Evolutionary conservation across 176 grass and related monocot genomes (phyloP).

Genomic region (Raddia distichophylla): DNA sequence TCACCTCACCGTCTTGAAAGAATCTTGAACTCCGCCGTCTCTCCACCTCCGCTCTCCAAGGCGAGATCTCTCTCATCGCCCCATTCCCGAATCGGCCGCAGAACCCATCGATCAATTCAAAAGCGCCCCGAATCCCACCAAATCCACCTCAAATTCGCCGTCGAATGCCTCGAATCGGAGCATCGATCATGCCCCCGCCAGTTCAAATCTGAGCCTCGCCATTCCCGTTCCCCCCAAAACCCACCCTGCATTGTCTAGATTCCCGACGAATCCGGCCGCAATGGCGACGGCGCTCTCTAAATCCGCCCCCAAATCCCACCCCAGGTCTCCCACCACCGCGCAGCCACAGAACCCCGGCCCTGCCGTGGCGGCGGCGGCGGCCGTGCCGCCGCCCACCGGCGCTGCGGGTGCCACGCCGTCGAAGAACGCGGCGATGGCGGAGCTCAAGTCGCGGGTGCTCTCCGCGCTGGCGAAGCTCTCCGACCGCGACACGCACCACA

Average conservation of each 20-base stretch:
- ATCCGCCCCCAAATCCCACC: constrained; percentile 50
- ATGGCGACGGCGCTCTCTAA: constrained; percentile 64
- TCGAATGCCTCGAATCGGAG: constrained; percentile 18
- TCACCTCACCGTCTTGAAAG: constrained; percentile 13
- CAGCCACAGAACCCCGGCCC: constrained; percentile 37
- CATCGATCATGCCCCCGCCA: constrained; percentile 22
- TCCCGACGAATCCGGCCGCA: constrained; percentile 15
- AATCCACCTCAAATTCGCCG: constrained; percentile 29
- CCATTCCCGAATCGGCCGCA: constrained; percentile 43
- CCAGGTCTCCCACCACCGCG: constrained; percentile 43
- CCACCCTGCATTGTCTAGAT: constrained; percentile 22
- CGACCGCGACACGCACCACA: constrained; percentile 95
- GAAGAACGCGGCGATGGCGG: constrained; percentile 76
- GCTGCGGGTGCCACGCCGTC: constrained; percentile 26
- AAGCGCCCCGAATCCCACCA: constrained; percentile 35
- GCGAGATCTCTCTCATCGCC: constrained; percentile 41
- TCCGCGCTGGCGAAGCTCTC: constrained; percentile 80
- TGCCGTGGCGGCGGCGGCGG: not conserved
- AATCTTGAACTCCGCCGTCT: constrained; percentile 42
- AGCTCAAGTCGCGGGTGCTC: constrained; percentile 90
- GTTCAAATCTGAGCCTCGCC: constrained; percentile 55
- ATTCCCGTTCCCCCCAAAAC: not conserved
- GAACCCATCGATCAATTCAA: constrained; percentile 31
- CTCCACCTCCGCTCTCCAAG: constrained; percentile 31
- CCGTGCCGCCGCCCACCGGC: not conserved